phyloP scores from a whole-genome alignment of 441 rosid genomes.

The Pelargonium fulgidum region DNA sequence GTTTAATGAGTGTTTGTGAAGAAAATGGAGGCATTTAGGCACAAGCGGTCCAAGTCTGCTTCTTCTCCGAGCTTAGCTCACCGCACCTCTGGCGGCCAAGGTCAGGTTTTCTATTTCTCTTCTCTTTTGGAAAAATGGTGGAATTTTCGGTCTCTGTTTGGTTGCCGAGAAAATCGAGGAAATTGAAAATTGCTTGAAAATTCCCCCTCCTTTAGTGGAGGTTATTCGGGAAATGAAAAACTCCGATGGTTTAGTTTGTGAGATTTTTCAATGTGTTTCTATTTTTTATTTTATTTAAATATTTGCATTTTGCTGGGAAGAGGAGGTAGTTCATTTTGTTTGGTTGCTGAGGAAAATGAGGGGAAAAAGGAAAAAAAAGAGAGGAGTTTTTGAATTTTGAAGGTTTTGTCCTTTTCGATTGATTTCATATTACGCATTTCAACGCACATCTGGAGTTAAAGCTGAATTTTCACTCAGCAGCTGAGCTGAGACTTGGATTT shows the following conservation, averaged over 20 bases:
- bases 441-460: neutral
- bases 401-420: neutral
- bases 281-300: neutral
- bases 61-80: slow-evolving; percentile 16
- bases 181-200: neutral
- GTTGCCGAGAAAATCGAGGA: slow-evolving; percentile 19
- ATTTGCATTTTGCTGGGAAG: no score
- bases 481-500: slow-evolving; percentile 5
- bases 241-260: no score
- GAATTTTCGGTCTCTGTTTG: slow-evolving; percentile 17
- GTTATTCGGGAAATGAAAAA: no score
- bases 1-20: slow-evolving; percentile 21
- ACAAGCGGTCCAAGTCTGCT: slow-evolving; percentile 25
- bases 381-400: neutral
- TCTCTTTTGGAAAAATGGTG: neutral
- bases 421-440: neutral
- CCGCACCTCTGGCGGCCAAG: slow-evolving; percentile 33
- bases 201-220: no score
- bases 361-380: neutral
- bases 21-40: slow-evolving; percentile 45
- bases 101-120: slow-evolving; percentile 21
- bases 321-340: neutral
- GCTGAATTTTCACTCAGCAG: neutral
- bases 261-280: no score
- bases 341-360: slow-evolving; percentile 1